Percentiles rank a stretch among this genome's conserved stretches.
Conservation (phyloP, 371 early-diverging fungal species). For the Rhizopus sp. region DNA sequence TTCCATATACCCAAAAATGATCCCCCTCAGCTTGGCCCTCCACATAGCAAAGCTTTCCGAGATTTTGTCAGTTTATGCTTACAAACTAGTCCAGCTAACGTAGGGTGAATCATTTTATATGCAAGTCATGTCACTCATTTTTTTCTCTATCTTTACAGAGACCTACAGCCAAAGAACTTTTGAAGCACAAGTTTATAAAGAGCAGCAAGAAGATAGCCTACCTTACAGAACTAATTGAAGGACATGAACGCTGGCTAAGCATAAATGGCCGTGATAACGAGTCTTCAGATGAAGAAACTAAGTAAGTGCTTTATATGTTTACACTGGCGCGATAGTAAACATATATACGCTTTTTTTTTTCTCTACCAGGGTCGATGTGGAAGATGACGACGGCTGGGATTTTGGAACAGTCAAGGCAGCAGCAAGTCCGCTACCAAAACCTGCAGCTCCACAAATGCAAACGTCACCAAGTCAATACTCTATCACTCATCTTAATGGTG, state of each 20-base stretch:
- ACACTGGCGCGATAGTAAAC: neutral
- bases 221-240: slow-evolving; percentile 82
- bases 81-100: slow-evolving; percentile 79
- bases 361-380: slow-evolving; percentile 25
- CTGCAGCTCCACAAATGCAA: slow-evolving; percentile 23
- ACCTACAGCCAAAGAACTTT: slow-evolving; percentile 87
- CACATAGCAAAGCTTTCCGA: slow-evolving; percentile 84
- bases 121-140: neutral
- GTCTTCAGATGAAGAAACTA: slow-evolving; percentile 59
- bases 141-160: slow-evolving; percentile 53
- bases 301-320: slow-evolving; percentile 27
- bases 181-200: slow-evolving; percentile 89
- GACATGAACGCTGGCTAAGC: slow-evolving; percentile 76
- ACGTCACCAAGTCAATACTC: slow-evolving; percentile 32
- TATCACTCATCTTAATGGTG: slow-evolving; percentile 18
- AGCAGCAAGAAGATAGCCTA: slow-evolving; percentile 78
- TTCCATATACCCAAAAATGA: slow-evolving; percentile 92
- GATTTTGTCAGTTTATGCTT: slow-evolving; percentile 91
- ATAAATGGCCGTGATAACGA: slow-evolving; percentile 59
- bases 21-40: slow-evolving; percentile 82
- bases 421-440: slow-evolving; percentile 29
- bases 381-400: slow-evolving; percentile 53
- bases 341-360: neutral
- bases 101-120: slow-evolving; percentile 23
- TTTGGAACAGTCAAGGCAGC: slow-evolving; percentile 59